Percentiles rank a stretch among this genome's conserved stretches.
Evolutionary conservation across 768 basidiomycete species (phyloP).

Genomic region (Suillus clintonianus): DNA sequence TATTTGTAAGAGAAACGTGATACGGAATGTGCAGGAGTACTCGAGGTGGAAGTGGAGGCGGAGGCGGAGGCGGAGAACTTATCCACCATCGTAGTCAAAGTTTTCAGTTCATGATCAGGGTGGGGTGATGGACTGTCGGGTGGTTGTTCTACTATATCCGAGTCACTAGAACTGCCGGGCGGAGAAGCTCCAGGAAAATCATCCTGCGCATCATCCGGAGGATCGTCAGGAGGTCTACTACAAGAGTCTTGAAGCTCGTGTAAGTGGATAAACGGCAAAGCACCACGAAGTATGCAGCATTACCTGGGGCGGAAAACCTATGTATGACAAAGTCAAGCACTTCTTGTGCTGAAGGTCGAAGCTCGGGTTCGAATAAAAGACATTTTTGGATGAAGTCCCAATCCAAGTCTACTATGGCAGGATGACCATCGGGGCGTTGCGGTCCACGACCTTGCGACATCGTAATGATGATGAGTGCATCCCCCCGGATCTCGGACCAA

Average conservation of each 20-base stretch:
- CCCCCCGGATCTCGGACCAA: not conserved
- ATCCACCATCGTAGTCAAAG: not conserved
- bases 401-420: not conserved
- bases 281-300: not conserved
- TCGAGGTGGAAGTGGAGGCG: too few relatives aligned
- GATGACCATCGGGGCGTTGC: not conserved
- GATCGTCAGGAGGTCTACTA: not conserved
- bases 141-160: not conserved
- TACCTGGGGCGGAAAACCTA: not conserved
- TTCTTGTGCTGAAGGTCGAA: not conserved
- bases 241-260: not conserved
- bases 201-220: not conserved
- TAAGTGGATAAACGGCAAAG: not conserved
- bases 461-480: fast-evolving
- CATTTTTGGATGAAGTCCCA: not conserved
- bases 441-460: not conserved
- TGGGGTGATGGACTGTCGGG: not conserved
- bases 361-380: not conserved
- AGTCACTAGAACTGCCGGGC: not conserved
- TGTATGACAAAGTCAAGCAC: not conserved
- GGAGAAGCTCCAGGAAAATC: too few relatives aligned
- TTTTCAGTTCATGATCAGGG: not conserved
- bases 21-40: not conserved
- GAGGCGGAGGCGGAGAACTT: too few relatives aligned
- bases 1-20: not conserved